Evolutionary conservation across 2,329 filamentous ascomycete species (phyloP).

Genomic region (Corniculantispora saksenae): DNA sequence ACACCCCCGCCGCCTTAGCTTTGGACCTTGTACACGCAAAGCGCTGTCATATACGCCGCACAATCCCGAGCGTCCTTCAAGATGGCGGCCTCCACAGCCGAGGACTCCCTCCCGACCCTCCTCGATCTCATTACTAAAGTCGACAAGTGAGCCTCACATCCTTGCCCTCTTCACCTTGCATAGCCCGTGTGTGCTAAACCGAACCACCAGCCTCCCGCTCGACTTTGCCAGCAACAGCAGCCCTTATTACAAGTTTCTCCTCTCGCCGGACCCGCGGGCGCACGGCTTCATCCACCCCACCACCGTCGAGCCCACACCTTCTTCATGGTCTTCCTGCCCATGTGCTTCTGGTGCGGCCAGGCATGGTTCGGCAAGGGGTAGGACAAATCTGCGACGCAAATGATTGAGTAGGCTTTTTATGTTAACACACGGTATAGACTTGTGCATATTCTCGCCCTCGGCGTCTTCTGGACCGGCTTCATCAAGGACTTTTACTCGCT

Average conservation of each 20-base stretch:
- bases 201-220: constrained; percentile 45
- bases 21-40: too few species aligned
- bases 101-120: background rate
- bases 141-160: constrained; percentile 41
- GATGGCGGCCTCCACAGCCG: background rate
- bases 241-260: constrained; percentile 47
- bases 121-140: constrained; percentile 23
- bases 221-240: constrained; percentile 39
- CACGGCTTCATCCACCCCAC: constrained; percentile 52
- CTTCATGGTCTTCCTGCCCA: constrained; percentile 93
- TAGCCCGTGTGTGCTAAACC: constrained; percentile 20
- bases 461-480: constrained; percentile 88
- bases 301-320: constrained; percentile 74
- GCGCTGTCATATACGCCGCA: background rate
- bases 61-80: background rate
- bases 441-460: constrained; percentile 74
- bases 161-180: background rate
- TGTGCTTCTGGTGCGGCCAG: constrained; percentile 96
- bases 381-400: constrained; percentile 36
- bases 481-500: constrained; percentile 93
- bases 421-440: constrained; percentile 44
- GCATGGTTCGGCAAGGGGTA: constrained; percentile 84
- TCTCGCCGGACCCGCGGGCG: constrained; percentile 45
- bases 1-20: too few species aligned
- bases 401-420: background rate